Evolutionary conservation across 164 flowering plant species (phyloP).

Genomic region (Chloranthus sessilifolius): DNA sequence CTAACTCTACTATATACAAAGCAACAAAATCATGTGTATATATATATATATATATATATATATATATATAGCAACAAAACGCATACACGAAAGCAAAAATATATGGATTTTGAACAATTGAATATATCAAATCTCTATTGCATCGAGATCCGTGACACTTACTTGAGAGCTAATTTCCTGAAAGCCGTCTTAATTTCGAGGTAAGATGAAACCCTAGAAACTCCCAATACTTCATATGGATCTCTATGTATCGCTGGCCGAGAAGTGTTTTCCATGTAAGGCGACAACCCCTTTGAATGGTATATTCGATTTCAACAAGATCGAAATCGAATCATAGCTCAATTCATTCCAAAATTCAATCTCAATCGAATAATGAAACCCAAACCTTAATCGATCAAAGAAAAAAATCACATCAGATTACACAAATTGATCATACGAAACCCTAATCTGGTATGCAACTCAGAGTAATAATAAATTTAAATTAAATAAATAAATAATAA

Average conservation of each 20-base stretch:
- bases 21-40: too few relatives aligned
- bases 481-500: too few relatives aligned
- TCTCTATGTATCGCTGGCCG: constrained; percentile 11
- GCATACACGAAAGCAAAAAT: too few relatives aligned
- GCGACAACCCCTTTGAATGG: not conserved
- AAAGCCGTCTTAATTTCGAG: constrained; percentile 21
- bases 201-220: constrained; percentile 21
- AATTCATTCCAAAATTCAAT: constrained; percentile 8
- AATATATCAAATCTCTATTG: too few relatives aligned
- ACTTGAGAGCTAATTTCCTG: constrained; percentile 20
- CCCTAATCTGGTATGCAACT: too few relatives aligned
- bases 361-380: not conserved
- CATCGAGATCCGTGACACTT: too few relatives aligned
- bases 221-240: constrained; percentile 21
- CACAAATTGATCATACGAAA: too few relatives aligned
- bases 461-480: too few relatives aligned
- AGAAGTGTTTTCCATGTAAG: constrained; percentile 9
- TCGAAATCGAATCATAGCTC: constrained; percentile 9
- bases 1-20: too few relatives aligned
- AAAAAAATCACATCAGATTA: not conserved
- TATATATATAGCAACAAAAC: too few relatives aligned
- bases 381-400: constrained; percentile 12
- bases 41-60: too few relatives aligned
- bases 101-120: too few relatives aligned
- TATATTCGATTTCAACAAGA: constrained; percentile 5